A percentile compares a stretch with the other conserved stretches of the same genome.
phyloP scores from a whole-genome alignment of 108 stramenopile genomes.

The Craspedostauros australis region DNA sequence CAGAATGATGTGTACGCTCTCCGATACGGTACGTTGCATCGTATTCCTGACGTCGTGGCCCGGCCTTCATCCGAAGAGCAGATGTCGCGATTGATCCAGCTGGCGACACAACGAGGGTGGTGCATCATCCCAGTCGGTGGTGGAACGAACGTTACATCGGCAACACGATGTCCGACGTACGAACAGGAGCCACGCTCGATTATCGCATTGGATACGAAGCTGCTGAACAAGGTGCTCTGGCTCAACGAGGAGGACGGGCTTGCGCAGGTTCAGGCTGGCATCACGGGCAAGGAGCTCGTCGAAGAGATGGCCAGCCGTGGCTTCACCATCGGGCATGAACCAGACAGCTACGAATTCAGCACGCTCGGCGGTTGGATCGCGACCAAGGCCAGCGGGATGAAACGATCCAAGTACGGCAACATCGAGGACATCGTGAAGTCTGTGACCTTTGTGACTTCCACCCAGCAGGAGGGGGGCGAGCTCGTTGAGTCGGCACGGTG shows the following conservation, averaged over 20 bases:
- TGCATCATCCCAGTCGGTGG: conserved; percentile 94
- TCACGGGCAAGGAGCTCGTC: conserved; percentile 70
- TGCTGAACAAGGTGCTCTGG: conserved; percentile 69
- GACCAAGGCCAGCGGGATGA: conserved; percentile 96
- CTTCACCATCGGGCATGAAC: conserved; percentile 92
- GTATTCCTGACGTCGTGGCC: conserved; percentile 79
- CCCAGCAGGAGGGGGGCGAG: conserved; percentile 7
- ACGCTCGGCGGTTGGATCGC: conserved; percentile 97
- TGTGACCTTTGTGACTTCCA: conserved; percentile 53
- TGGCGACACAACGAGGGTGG: conserved; percentile 47
- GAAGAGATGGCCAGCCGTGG: conserved; percentile 62
- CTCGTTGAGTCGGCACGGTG: no score
- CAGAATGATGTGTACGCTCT: conserved; percentile 75
- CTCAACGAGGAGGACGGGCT: conserved; percentile 83
- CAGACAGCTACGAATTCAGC: conserved; percentile 93
- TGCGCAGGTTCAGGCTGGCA: conserved; percentile 85
- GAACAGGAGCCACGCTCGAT: conserved; percentile 74
- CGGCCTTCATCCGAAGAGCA: conserved; percentile 59
- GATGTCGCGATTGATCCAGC: conserved; percentile 43
- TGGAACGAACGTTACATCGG: conserved; percentile 87
- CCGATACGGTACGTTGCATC: conserved; percentile 41
- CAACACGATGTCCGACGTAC: conserved; percentile 65
- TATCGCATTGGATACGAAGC: conserved; percentile 86
- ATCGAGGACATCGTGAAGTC: conserved; percentile 93
- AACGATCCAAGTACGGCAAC: conserved; percentile 90